Percentiles rank a stretch among this genome's conserved stretches.
These are phyloP conservation scores for Diatrype stigma DNA, from an alignment of 2,329 filamentous ascomycete species.

Conservation along the genomic window DNA sequence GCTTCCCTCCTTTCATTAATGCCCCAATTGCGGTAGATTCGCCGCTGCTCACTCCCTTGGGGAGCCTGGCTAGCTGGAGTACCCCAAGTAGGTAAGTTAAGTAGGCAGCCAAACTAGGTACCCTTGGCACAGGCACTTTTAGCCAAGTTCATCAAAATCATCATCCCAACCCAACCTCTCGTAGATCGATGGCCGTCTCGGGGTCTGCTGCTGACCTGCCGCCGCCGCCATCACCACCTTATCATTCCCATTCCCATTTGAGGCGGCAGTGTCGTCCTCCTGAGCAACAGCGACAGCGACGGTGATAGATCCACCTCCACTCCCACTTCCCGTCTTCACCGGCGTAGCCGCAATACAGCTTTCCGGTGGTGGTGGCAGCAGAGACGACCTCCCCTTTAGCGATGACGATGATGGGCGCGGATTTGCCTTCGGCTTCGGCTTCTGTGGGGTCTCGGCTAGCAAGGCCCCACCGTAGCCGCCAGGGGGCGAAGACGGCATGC, in stretches of 20 bases:
- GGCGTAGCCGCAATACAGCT: neutral
- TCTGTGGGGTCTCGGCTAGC: conserved; percentile 34
- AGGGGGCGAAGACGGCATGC: conserved; percentile 25
- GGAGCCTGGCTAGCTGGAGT: no score
- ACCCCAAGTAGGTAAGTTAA: neutral
- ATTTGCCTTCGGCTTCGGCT: conserved; percentile 15
- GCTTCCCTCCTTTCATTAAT: no score
- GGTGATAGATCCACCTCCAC: neutral
- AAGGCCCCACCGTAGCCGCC: conserved; percentile 1
- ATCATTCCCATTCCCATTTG: neutral
- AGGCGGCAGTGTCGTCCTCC: neutral
- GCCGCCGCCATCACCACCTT: neutral
- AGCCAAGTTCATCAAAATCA: conserved; percentile 40
- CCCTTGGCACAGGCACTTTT: neutral
- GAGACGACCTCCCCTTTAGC: conserved; percentile 10
- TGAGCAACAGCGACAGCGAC: neutral
- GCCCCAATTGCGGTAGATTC: no score
- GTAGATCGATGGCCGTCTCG: conserved; percentile 43
- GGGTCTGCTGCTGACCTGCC: conserved; percentile 10
- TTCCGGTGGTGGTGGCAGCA: neutral
- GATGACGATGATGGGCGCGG: conserved; percentile 8
- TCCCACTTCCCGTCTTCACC: conserved; percentile 8
- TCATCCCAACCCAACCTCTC: conserved; percentile 56
- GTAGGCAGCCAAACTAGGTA: neutral
- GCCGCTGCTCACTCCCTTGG: no score